Conservation (phyloP, 768 basidiomycete species). For the Steccherinum ochraceum region DNA sequence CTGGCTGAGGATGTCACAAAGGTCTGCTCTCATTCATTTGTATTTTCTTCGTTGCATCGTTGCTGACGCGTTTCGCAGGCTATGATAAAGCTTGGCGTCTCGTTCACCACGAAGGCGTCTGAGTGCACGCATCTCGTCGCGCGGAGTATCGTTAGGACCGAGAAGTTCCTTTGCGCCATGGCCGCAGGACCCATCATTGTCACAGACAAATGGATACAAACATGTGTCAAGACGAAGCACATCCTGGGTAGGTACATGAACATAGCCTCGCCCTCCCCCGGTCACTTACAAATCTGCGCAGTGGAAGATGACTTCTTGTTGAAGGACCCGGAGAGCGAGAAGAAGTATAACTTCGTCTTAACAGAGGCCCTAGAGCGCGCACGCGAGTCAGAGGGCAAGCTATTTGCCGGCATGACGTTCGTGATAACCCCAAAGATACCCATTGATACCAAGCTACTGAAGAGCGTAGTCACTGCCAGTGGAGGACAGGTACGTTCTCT, state of each 20-base stretch:
- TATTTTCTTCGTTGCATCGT: neutral
- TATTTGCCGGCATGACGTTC: conserved; percentile 64
- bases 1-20: conserved; percentile 53
- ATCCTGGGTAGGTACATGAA: conserved; percentile 52
- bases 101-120: conserved; percentile 47
- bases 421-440: conserved; percentile 67
- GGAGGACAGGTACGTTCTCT: conserved; percentile 57
- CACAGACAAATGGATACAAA: conserved; percentile 60
- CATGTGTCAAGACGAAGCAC: conserved; percentile 46
- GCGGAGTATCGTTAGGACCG: conserved; percentile 67
- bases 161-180: conserved; percentile 82
- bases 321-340: conserved; percentile 55
- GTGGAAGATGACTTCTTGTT: conserved; percentile 60
- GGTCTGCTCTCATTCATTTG: conserved; percentile 30
- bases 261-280: neutral
- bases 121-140: conserved; percentile 81
- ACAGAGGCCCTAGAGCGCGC: conserved; percentile 54
- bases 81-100: conserved; percentile 60
- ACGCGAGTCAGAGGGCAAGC: conserved; percentile 39
- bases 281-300: conserved; percentile 21
- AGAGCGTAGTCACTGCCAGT: conserved; percentile 59
- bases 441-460: conserved; percentile 54
- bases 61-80: conserved; percentile 31
- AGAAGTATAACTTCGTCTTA: conserved; percentile 62
- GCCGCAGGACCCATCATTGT: conserved; percentile 57